These are phyloP conservation scores for Neofusicoccum ribis DNA, from an alignment of 2,329 filamentous ascomycete genomes.

Conservation along the genomic window DNA sequence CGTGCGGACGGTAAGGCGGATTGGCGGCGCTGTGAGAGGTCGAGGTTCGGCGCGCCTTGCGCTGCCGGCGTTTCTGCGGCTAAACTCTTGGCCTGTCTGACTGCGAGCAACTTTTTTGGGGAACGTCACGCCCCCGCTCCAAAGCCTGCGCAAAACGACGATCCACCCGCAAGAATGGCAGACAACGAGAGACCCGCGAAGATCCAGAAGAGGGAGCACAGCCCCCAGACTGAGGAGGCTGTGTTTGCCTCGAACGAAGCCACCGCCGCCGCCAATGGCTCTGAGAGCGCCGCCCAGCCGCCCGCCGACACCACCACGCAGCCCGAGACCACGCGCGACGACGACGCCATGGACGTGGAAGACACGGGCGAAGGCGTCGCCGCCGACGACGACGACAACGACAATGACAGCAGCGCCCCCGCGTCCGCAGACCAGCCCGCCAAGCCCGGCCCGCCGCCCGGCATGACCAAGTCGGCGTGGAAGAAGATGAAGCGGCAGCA, in stretches of 20 bases:
- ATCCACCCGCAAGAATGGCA: not conserved
- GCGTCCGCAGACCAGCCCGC: slow-evolving; percentile 10
- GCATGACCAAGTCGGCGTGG: slow-evolving; percentile 74
- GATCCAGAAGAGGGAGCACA: slow-evolving; percentile 19
- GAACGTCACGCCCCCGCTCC: not conserved
- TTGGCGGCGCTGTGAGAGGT: slow-evolving; percentile 16
- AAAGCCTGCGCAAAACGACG: not conserved
- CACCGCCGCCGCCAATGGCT: not conserved
- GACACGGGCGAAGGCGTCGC: not conserved
- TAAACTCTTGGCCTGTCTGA: no score
- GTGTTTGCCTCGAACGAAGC: not conserved
- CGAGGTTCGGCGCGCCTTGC: not conserved
- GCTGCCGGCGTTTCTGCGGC: not conserved
- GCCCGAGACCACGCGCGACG: not conserved
- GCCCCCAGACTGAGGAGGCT: slow-evolving; percentile 1
- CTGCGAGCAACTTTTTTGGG: not conserved
- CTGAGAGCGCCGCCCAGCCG: not conserved
- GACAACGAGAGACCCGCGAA: slow-evolving; percentile 19
- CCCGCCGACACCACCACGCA: not conserved
- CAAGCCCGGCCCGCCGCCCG: slow-evolving; percentile 7
- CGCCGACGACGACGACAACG: slow-evolving; percentile 15
- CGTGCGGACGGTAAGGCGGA: slow-evolving; percentile 1
- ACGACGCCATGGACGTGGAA: slow-evolving; percentile 20
- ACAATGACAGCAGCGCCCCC: not conserved
- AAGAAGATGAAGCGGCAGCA: slow-evolving; percentile 75